Percentiles rank a stretch among this genome's conserved stretches.
These are phyloP conservation scores for Entelexis paramagnoliae DNA, from an alignment of 1,139 yeast species.

Conservation along the genomic window DNA sequence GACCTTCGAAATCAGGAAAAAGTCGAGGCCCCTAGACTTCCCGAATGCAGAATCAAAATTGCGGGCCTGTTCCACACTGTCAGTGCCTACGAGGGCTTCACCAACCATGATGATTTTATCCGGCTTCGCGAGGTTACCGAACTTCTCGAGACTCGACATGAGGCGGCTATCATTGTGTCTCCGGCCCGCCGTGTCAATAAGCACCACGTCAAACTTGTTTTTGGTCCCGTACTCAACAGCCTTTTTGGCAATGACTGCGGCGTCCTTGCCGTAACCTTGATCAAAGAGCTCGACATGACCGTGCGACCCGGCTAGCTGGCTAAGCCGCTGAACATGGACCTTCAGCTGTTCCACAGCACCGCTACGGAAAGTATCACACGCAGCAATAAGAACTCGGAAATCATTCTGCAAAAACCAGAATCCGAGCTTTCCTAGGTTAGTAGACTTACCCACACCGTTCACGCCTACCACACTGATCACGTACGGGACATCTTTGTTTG, in stretches of 20 bases:
- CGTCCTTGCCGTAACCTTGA: slow-evolving; percentile 95
- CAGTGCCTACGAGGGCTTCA: slow-evolving; percentile 95
- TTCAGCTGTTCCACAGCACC: slow-evolving; percentile 96
- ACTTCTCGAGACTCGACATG: slow-evolving; percentile 92
- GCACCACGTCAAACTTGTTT: slow-evolving; percentile 66
- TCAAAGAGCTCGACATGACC: slow-evolving; percentile 74
- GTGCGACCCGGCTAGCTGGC: slow-evolving; percentile 45
- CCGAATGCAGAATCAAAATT: slow-evolving; percentile 94
- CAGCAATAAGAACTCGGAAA: slow-evolving; percentile 78
- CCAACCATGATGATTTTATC: slow-evolving; percentile 98
- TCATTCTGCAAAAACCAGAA: slow-evolving; percentile 91
- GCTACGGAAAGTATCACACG: slow-evolving; percentile 95
- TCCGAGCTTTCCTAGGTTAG: slow-evolving; percentile 86
- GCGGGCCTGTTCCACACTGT: slow-evolving; percentile 88
- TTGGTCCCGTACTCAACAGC: slow-evolving; percentile 71
- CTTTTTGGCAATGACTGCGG: slow-evolving; percentile 88
- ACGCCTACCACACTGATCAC: slow-evolving; percentile 96
- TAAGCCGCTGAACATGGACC: slow-evolving; percentile 80
- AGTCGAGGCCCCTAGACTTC: slow-evolving; percentile 66
- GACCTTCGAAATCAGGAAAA: slow-evolving; percentile 87
- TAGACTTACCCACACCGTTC: slow-evolving; percentile 95
- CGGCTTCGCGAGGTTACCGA: slow-evolving; percentile 92
- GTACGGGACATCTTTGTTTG: slow-evolving; percentile 44
- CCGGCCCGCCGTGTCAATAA: slow-evolving; percentile 96
- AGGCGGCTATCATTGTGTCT: slow-evolving; percentile 90